Evolutionary conservation across 495 filamentous ascomycete species (phyloP), one percentile per base, ranked within the genome.

Genomic region (Talaromyces nanjingensis): DNA sequence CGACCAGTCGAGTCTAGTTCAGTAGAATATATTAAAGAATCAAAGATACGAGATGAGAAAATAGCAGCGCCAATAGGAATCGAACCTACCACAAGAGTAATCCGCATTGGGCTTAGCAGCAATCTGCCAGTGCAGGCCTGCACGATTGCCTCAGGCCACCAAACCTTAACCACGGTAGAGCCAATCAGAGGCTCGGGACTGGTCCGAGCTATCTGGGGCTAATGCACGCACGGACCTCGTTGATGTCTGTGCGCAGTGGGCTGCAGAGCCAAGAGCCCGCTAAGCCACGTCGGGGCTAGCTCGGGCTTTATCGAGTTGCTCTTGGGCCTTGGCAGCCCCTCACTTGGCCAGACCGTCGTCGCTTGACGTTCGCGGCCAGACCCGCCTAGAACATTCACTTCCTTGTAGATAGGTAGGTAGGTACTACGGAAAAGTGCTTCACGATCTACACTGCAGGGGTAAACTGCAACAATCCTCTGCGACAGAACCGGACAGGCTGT

Each of bases 351-450:
- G 12, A 29, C n/a, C 22, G 1, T 24, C 47, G 22, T 52, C 27
- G 4, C 22, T 29, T 58, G 55, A 58, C 55, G 55, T 58, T 58
- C 55, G 55, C 55, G 55, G 55, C 29, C 31, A 34, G 57, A n/a
- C 34, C n/a, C n/a, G 29, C n/a, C 57, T 39, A 42, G 31, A 59
- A 7, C 31, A 4, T 58, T 29, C 29, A 34, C 37, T 34, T 20
- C n/a, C 18, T 2, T 24, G 2, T 24, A 24, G 22, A n/a, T n/a
- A n/a, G n/a, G n/a, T n/a, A n/a, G n/a, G 5, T 33, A 3, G 1
- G 31, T 8, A 3, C 31, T 33, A 1, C 25, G 25, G 27, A 27
- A 27, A 27, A 27, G 9, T 2, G 7, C 42, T 47, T 47, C 6
- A 47, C 42, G 42, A 55, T 55, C 52, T 55, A 27, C 22, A 24